Evolutionary conservation across 495 filamentous ascomycete genomes (phyloP), one percentile per base, ranked within the genome.

Genomic region (Glonium stellatum): DNA sequence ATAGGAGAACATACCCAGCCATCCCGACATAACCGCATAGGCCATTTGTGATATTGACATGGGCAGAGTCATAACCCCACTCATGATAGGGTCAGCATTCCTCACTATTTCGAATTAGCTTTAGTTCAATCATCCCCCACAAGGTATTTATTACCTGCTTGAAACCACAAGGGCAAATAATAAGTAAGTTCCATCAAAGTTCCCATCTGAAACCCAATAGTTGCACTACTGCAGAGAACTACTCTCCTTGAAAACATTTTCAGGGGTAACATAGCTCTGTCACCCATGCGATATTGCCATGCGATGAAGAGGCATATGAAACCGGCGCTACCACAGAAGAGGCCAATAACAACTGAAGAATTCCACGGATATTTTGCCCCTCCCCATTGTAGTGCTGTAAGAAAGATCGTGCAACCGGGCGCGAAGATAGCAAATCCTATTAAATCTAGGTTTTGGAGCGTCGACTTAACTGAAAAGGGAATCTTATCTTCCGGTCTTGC

Each of bases 261-360:
- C 5, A 69, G 55, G 12, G 80, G 79, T 25, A 84, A 73, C 74
- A 83, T 75, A 1, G 83, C 83, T 1, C 68, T 67, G 6, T 80
- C 76, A 0, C 80, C 79, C 56, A 73, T 70, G n/a, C 61, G 67
- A 19, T 63, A 65, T 27, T 82, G 77, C 79, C 78, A 82, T 8
- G 65, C 22, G 0, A 78, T 11, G 39, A 77, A 84, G 11, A 80
- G 54, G 4, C 72, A 58, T 10, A 75, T 68, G 0, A 72, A 74
- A 1, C 58, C 77, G 0, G 61, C 76, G 0, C 77, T 63, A 27
- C 83, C 83, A 59, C 75, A 77, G 49, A 84, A 79, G 8, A 82
- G 60, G 0, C 77, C 79, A 39, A 80, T 78, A 27, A 82, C 71
- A 0, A 62, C 71, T 0, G 76, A 57, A 51, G 72, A 77, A 36